Evolutionary conservation across 257 asterid species (phyloP), one percentile per base, ranked within the genome.

Genomic region (Thymus quinquecostatus): DNA sequence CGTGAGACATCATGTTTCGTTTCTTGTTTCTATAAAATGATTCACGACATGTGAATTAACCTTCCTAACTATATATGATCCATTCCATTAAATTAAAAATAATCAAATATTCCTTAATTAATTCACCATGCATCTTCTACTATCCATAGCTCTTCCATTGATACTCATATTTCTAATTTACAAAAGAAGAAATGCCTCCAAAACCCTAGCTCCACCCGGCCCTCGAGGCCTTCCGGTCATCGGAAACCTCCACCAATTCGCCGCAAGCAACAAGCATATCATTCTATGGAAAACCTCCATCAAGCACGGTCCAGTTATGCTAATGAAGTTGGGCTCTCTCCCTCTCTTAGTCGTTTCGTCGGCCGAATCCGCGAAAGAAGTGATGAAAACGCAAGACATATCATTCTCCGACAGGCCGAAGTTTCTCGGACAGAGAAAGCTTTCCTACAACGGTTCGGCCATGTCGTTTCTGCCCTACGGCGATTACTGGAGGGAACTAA

Each of bases 241-340:
- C 51, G 72, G 72, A 67, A 67, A 67, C 73, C 55, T 68, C 55
- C 55, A 68, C 63, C 64, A 38, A 27, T 7, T 40, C 14, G 40
- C 8, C 54, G 73, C 73, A 14, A 51, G 11, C n/a, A n/a, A n/a
- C 12, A 10, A 1, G 3, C 64, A 54, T 4, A 11, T 53, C 10
- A 40, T n/a, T 29, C 13, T 68, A 40, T 10, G 53, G 54, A 14
- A 68, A 21, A 53, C 41, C 6, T 68, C 64, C 43, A 11, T 27
- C 6, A 55, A 54, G 40, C 38, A 70, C 3, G 75, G 75, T 0
- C 75, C 75, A 1, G 47, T 70, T 3, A 10, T 59, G 4, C 75
- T 58, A 40, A 2, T 70, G 40, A 70, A 45, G 10, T 5, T 58
- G 6, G 75, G 68, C 0, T 47, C 68, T 1, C 8, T 34, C 5